Evolutionary conservation across 306 rosid genomes (phyloP).

Genomic region (Potentilla sterilis): DNA sequence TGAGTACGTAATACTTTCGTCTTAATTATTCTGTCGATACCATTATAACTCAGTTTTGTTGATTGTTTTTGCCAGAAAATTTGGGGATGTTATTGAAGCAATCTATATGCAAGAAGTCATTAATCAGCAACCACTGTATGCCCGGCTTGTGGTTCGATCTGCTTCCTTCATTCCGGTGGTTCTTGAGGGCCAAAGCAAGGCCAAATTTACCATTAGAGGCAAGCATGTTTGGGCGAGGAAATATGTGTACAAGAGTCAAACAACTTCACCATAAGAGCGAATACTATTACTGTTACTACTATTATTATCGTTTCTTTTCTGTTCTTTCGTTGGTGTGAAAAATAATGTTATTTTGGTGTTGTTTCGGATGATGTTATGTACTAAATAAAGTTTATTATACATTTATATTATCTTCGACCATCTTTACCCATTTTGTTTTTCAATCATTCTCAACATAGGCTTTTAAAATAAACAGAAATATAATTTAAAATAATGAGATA

Average conservation of each 20-base stretch:
- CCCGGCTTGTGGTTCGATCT: slow-evolving; percentile 45
- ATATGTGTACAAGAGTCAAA: slow-evolving; percentile 23
- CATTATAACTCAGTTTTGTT: neutral
- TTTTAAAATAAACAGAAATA: no score
- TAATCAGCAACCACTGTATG: slow-evolving; percentile 44
- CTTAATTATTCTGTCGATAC: neutral
- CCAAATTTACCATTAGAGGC: slow-evolving; percentile 57
- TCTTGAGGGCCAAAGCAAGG: slow-evolving; percentile 26
- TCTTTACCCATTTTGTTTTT: no score
- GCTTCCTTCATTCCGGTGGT: slow-evolving; percentile 27
- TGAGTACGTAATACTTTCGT: neutral
- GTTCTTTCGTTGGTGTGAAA: neutral
- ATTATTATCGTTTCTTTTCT: neutral
- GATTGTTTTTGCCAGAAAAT: slow-evolving; percentile 30
- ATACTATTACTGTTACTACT: neutral
- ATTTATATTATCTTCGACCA: no score
- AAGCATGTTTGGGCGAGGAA: slow-evolving; percentile 75
- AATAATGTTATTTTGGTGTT: neutral
- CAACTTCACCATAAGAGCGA: slow-evolving; percentile 2
- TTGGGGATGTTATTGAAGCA: slow-evolving; percentile 45
- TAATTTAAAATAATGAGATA: no score
- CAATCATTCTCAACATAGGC: no score
- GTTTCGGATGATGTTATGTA: no score
- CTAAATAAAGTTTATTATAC: no score
- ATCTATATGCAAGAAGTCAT: slow-evolving; percentile 51